Conservation (phyloP, 2,329 filamentous ascomycete genomes). For the Periconia digitata region DNA sequence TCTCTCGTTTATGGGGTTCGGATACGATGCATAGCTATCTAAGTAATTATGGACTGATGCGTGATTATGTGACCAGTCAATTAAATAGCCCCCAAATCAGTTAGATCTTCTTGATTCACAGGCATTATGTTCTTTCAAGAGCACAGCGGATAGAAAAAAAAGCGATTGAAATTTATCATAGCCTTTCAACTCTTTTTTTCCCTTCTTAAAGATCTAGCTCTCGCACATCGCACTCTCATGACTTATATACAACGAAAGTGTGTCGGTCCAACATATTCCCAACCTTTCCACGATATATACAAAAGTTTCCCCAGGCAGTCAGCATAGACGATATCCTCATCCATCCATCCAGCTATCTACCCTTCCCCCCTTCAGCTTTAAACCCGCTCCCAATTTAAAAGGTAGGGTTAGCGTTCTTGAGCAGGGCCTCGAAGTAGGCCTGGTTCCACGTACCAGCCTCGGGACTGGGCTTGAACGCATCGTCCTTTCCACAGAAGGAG, state of each 20-base stretch:
- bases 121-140: no score
- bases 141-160: no score
- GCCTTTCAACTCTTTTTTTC: neutral
- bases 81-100: no score
- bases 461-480: slow-evolving; percentile 64
- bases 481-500: slow-evolving; percentile 57
- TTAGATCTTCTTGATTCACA: no score
- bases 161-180: no score
- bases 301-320: neutral
- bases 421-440: slow-evolving; percentile 44
- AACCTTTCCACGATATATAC: neutral
- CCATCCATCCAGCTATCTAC: slow-evolving; percentile 9
- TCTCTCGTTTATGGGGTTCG: no score
- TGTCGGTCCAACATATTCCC: neutral
- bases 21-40: no score
- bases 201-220: neutral
- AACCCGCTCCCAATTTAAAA: slow-evolving; percentile 22
- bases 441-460: slow-evolving; percentile 71
- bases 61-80: no score
- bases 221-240: no score
- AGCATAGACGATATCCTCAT: no score
- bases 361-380: neutral
- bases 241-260: neutral
- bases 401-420: slow-evolving; percentile 43
- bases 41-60: no score